A percentile compares a stretch with the other conserved stretches of the same genome.
These are phyloP conservation scores for Kurtzmaniella quercitrusa DNA, from an alignment of 1,139 yeast genomes.

Conservation along the genomic window DNA sequence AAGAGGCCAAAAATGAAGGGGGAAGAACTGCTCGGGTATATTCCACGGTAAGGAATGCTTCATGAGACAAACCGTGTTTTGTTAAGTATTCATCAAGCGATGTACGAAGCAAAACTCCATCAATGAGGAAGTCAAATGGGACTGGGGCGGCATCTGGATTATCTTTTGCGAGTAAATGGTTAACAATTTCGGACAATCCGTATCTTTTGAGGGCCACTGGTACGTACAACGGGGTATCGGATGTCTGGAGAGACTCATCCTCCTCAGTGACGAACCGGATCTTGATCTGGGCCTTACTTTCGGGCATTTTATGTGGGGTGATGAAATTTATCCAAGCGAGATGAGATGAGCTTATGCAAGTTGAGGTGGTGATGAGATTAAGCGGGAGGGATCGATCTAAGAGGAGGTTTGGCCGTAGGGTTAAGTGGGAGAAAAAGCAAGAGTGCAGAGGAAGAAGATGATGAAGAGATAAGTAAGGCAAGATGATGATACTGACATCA, in stretches of 20 bases:
- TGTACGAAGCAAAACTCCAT: constrained; percentile 73
- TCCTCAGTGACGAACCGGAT: constrained; percentile 84
- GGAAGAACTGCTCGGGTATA: constrained; percentile 92
- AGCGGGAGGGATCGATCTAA: no score
- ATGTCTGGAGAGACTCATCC: constrained; percentile 64
- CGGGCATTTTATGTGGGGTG: constrained; percentile 16
- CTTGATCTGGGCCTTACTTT: constrained; percentile 50
- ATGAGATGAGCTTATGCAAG: not conserved
- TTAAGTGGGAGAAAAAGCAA: not conserved
- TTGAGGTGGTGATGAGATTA: not conserved
- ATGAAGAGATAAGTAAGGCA: no score
- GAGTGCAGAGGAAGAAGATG: no score
- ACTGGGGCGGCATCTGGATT: constrained; percentile 48
- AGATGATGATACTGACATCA: no score
- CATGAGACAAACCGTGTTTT: constrained; percentile 75
- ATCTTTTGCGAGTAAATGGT: constrained; percentile 61
- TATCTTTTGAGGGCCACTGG: constrained; percentile 83
- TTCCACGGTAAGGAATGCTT: constrained; percentile 75
- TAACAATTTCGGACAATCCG: constrained; percentile 92
- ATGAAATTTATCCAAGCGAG: not conserved
- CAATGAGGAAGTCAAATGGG: constrained; percentile 90
- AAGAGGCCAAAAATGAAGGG: constrained; percentile 85
- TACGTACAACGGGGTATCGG: constrained; percentile 82
- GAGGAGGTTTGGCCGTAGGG: no score
- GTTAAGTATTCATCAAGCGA: constrained; percentile 77